Evolutionary conservation across 805 yeast genomes (phyloP).

Genomic region (Hanseniaspora clermontiae): DNA sequence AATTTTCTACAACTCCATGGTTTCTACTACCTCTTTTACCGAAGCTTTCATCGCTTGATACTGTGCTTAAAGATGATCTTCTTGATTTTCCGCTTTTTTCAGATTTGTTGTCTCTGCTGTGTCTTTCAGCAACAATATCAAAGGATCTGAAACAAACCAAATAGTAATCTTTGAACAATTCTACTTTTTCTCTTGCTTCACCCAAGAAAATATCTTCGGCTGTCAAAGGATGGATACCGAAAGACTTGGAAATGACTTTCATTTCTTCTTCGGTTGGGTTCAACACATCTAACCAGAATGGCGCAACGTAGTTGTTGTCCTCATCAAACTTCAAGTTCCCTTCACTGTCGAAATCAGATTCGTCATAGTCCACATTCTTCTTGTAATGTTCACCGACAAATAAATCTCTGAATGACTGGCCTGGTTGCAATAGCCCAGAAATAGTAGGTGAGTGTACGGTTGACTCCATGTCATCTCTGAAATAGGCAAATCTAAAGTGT

Average conservation of each 20-base stretch:
- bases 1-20: neutral
- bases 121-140: slow-evolving; percentile 63
- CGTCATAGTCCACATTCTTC: slow-evolving; percentile 10
- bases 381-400: slow-evolving; percentile 34
- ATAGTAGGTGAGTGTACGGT: slow-evolving; percentile 83
- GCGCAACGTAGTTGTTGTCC: slow-evolving; percentile 33
- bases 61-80: slow-evolving; percentile 7
- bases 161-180: slow-evolving; percentile 78
- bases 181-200: slow-evolving; percentile 91
- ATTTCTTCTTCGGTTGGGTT: slow-evolving; percentile 95
- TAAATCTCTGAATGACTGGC: slow-evolving; percentile 47
- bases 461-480: slow-evolving; percentile 77
- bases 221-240: slow-evolving; percentile 91
- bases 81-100: slow-evolving; percentile 8
- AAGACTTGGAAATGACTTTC: slow-evolving; percentile 79
- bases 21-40: neutral
- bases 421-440: slow-evolving; percentile 61
- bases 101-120: slow-evolving; percentile 6
- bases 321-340: slow-evolving; percentile 5
- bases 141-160: slow-evolving; percentile 80
- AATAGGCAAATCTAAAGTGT: slow-evolving; percentile 74
- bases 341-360: slow-evolving; percentile 14
- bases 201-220: slow-evolving; percentile 90
- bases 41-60: slow-evolving; percentile 1
- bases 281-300: slow-evolving; percentile 88